These are phyloP conservation scores for Vitis rupestris DNA, from an alignment of 164 flowering plant genomes.

Conservation along the genomic window DNA sequence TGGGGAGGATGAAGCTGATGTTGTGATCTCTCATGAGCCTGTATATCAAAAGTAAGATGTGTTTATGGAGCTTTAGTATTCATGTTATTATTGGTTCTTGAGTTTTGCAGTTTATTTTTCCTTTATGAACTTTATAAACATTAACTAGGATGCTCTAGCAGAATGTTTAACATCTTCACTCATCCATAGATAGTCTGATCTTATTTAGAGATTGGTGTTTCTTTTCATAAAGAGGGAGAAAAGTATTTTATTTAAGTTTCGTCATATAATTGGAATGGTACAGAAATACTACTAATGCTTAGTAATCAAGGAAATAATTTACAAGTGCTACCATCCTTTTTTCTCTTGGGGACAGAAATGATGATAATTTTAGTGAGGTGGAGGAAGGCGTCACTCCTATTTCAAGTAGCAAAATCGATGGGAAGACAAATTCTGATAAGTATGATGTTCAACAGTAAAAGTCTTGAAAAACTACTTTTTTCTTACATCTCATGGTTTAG, in stretches of 20 bases:
- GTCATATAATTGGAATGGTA: too few species aligned
- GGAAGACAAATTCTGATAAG: slow-evolving; percentile 17
- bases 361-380: slow-evolving; percentile 11
- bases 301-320: too few species aligned
- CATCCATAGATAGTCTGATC: too few species aligned
- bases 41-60: slow-evolving; percentile 44
- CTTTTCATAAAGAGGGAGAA: too few species aligned
- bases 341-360: slow-evolving; percentile 1
- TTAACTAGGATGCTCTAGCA: too few species aligned
- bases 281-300: too few species aligned
- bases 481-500: background rate
- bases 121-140: too few species aligned
- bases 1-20: slow-evolving; percentile 95
- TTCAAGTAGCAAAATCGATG: slow-evolving; percentile 19
- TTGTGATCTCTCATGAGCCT: slow-evolving; percentile 33
- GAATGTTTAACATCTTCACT: too few species aligned
- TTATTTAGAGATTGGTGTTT: too few species aligned
- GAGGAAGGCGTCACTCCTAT: slow-evolving; percentile 16
- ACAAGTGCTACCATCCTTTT: background rate
- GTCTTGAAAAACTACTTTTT: background rate
- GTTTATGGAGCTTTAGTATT: slow-evolving; percentile 2
- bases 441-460: slow-evolving; percentile 15
- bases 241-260: too few species aligned
- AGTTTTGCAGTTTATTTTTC: too few species aligned
- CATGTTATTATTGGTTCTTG: background rate